Evolutionary conservation across 2,329 filamentous ascomycete species (phyloP).

Genomic region (Pseudocercospora cruenta): DNA sequence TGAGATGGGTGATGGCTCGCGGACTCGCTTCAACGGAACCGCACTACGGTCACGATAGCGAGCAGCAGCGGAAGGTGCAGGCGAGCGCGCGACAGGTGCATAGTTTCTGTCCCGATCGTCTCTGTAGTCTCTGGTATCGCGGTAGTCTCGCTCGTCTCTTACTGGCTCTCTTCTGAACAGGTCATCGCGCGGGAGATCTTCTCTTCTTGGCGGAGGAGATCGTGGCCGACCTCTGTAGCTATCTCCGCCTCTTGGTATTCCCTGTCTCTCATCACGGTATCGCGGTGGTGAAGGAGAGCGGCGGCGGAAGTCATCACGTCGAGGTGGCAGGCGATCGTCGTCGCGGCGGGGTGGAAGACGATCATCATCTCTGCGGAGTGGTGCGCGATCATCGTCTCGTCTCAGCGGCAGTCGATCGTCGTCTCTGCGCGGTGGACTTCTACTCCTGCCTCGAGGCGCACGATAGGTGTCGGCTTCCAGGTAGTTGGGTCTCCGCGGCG

Average conservation of each 20-base stretch:
- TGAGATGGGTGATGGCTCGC: conserved; percentile 52
- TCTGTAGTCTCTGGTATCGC: conserved; percentile 36
- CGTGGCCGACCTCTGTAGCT: conserved; percentile 40
- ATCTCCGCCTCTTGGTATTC: conserved; percentile 36
- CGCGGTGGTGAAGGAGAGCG: conserved; percentile 38
- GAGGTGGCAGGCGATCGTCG: conserved; percentile 22
- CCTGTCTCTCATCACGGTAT: conserved; percentile 33
- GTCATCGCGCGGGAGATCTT: conserved; percentile 42
- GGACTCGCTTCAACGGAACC: conserved; percentile 46
- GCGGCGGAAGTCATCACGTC: conserved; percentile 34
- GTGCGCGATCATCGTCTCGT: conserved; percentile 1
- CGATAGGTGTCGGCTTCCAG: conserved; percentile 37
- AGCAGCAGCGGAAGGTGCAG: conserved; percentile 33
- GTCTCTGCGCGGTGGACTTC: conserved; percentile 12
- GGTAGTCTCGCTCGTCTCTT: conserved; percentile 35
- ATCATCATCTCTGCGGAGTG: conserved; percentile 18
- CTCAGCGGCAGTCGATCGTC: conserved; percentile 8
- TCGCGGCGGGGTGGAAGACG: conserved; percentile 29
- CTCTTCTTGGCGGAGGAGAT: conserved; percentile 38
- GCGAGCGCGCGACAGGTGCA: conserved; percentile 39
- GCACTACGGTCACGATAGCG: conserved; percentile 50
- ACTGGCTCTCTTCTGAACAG: conserved; percentile 41
- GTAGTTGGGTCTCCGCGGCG: conserved; percentile 44
- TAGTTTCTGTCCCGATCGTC: conserved; percentile 36
- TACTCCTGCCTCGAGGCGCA: conserved; percentile 28